phyloP scores from a whole-genome alignment of 1,139 yeast genomes.

The Candida pseudocylindracea region DNA sequence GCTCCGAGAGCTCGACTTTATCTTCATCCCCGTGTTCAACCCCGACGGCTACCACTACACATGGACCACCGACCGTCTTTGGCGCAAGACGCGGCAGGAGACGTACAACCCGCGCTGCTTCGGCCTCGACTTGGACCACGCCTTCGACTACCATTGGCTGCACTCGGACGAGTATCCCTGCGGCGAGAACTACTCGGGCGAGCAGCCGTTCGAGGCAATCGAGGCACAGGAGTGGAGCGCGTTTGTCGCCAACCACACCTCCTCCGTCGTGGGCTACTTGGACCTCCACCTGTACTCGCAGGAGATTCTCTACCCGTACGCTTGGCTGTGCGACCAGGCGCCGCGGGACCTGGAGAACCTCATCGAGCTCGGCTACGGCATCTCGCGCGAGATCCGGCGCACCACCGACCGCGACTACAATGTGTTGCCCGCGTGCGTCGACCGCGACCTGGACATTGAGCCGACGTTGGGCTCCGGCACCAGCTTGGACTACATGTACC shows the following conservation, averaged over 20 bases:
- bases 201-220: constrained; percentile 49
- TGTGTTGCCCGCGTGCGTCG: constrained; percentile 62
- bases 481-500: constrained; percentile 69
- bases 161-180: constrained; percentile 48
- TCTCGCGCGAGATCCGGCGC: constrained; percentile 47
- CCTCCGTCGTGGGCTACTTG: constrained; percentile 39
- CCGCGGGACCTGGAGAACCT: constrained; percentile 71
- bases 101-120: constrained; percentile 44
- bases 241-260: constrained; percentile 37
- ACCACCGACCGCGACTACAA: constrained; percentile 39
- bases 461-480: constrained; percentile 71
- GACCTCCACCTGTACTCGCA: constrained; percentile 78
- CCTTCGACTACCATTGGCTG: constrained; percentile 59
- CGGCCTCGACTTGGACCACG: constrained; percentile 77
- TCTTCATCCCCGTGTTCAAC: constrained; percentile 64
- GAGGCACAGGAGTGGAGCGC: constrained; percentile 47
- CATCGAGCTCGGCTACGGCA: constrained; percentile 61
- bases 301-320: constrained; percentile 65
- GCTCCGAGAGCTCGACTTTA: constrained; percentile 31
- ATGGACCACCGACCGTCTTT: constrained; percentile 60
- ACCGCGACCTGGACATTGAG: constrained; percentile 41
- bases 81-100: constrained; percentile 72
- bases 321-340: constrained; percentile 46
- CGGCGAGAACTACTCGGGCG: constrained; percentile 69
- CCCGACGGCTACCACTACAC: constrained; percentile 83